phyloP scores from a whole-genome alignment of 2,329 filamentous ascomycete genomes.

The Xylaria polymorpha region DNA sequence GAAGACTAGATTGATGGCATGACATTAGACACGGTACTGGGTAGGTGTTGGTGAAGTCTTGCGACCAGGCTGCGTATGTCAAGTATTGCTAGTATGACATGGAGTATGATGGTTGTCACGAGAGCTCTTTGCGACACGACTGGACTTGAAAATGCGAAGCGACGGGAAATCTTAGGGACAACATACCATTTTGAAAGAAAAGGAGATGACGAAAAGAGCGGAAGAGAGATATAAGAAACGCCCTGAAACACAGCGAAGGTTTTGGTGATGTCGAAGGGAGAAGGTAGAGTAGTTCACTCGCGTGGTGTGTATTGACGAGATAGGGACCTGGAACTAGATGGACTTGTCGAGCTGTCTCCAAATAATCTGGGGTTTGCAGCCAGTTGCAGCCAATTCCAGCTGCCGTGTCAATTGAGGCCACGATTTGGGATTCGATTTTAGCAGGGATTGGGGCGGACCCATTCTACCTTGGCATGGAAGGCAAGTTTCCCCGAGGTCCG shows the following conservation, averaged over 20 bases:
- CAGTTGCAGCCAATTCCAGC: constrained; percentile 38
- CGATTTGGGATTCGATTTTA: constrained; percentile 46
- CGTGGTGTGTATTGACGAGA: constrained; percentile 24
- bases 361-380: constrained; percentile 50
- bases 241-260: constrained; percentile 11
- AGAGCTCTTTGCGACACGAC: constrained; percentile 34
- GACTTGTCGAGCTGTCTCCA: constrained; percentile 48
- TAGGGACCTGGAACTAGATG: constrained; percentile 37
- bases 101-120: constrained; percentile 1
- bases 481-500: constrained; percentile 40
- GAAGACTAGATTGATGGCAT: constrained; percentile 60
- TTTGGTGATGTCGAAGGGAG: constrained; percentile 52
- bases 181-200: constrained; percentile 38
- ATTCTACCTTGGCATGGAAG: constrained; percentile 24
- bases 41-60: constrained; percentile 21
- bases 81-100: not conserved
- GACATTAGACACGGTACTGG: constrained; percentile 13
- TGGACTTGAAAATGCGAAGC: not conserved
- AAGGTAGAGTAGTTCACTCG: constrained; percentile 4
- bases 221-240: constrained; percentile 14
- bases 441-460: constrained; percentile 16
- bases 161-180: not conserved
- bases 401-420: constrained; percentile 53
- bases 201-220: constrained; percentile 14
- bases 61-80: not conserved